Evolutionary conservation across 2,329 filamentous ascomycete genomes (phyloP), one percentile per base, ranked within the genome.

Genomic region (Beauveria caledonica): DNA sequence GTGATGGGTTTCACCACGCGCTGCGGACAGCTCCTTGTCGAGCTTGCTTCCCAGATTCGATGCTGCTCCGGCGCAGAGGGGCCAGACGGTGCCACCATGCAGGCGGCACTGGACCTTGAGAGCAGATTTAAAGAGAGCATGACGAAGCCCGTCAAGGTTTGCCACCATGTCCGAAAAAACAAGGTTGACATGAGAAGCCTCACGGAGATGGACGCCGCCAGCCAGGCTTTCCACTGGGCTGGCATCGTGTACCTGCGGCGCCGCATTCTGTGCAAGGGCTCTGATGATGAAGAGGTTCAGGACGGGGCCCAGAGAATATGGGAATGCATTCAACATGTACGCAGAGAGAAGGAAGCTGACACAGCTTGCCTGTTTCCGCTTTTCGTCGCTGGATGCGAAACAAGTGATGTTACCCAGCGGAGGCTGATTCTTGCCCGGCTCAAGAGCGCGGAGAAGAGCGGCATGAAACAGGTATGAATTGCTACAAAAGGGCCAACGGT

Each of bases 301-400:
- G 74, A 76, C 11, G 82, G 84, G 0, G 84, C 92, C 5, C 72
- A 77, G 42, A 80, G 83, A 63, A 87, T 93, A 50, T 75, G 90
- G 29, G 74, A 76, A 1, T 81, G 85, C 36, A 75, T 93, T 63
- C 77, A 77, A 23, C 81, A 80, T 42, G 83, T 94, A 53, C 76
- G 84, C 13, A 75, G 79, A 13, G 87, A 88, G 6, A 86, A 86
- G 33, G 85, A 85, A 17, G 88, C 89, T 0, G 90, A 93, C 71
- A 86, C 84, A 9, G 90, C 88, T 67, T 75, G 90, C 19, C 71
- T 94, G 44, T 92, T 94, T 64, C 90, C 90, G 0, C 85, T 94
- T 74, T 94, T 94, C 71, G 89, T 88, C 1, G 90, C 90, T 1
- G 90, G 90, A 0, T 92, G 89, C 65, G 88, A 94, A 70, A 84